phyloP scores from a whole-genome alignment of 2,329 filamentous ascomycete genomes.

The Fusarium sterilihyphosum region DNA sequence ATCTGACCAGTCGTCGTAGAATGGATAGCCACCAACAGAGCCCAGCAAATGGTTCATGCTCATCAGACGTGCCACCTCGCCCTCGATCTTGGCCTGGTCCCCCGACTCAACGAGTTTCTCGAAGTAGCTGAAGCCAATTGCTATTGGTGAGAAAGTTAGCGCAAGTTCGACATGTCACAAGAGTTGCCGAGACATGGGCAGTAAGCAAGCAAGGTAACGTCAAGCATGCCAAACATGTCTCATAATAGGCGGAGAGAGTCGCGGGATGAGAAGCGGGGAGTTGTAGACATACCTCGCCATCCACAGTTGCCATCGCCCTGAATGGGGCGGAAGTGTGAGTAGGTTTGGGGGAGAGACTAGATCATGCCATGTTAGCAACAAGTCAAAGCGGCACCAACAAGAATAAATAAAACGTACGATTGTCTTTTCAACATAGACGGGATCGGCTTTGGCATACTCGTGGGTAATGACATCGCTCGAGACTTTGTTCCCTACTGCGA shows the following conservation, averaged over 20 bases:
- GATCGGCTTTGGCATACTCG: slow-evolving; percentile 90
- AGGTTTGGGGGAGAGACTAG: slow-evolving; percentile 82
- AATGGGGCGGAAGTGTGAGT: slow-evolving; percentile 87
- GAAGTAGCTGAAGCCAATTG: slow-evolving; percentile 92
- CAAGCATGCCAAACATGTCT: slow-evolving; percentile 11
- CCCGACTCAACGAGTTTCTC: slow-evolving; percentile 80
- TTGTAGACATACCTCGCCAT: slow-evolving; percentile 83
- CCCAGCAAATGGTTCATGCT: slow-evolving; percentile 77
- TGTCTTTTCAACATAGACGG: slow-evolving; percentile 86
- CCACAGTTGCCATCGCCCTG: slow-evolving; percentile 96
- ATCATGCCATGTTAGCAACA: slow-evolving; percentile 23
- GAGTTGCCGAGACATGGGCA: slow-evolving; percentile 29
- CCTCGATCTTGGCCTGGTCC: slow-evolving; percentile 71
- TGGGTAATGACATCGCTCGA: slow-evolving; percentile 80
- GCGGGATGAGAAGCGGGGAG: slow-evolving; percentile 16
- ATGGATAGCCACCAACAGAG: slow-evolving; percentile 75
- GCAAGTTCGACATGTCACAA: slow-evolving; percentile 17
- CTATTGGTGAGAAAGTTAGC: slow-evolving; percentile 57
- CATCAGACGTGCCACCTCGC: slow-evolving; percentile 77
- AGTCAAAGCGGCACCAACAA: neutral
- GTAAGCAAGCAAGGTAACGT: slow-evolving; percentile 24
- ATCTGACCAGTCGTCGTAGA: slow-evolving; percentile 84
- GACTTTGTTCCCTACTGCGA: slow-evolving; percentile 81
- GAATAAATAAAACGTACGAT: slow-evolving; percentile 68
- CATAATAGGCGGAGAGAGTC: slow-evolving; percentile 1